These are phyloP conservation scores for Agrostemma githago DNA, from an alignment of 148 eudicot genomes.

Conservation along the genomic window DNA sequence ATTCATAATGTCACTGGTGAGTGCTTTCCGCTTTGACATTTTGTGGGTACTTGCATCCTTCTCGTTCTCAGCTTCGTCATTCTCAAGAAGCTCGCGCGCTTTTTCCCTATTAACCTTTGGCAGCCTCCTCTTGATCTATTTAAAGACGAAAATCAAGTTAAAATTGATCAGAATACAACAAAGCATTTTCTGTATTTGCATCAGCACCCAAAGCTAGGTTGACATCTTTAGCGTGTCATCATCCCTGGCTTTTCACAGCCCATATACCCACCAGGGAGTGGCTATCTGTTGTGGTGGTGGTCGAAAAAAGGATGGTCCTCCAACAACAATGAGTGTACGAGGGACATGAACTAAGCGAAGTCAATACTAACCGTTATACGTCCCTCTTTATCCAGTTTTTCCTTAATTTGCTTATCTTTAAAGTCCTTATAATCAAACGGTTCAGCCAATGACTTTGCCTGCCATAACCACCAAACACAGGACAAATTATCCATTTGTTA, in stretches of 20 bases:
- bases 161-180: not conserved
- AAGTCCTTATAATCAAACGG: slow-evolving; percentile 75
- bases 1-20: slow-evolving; percentile 46
- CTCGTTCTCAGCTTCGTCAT: slow-evolving; percentile 60
- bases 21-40: slow-evolving; percentile 43
- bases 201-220: not conserved
- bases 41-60: slow-evolving; percentile 46
- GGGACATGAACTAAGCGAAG: not conserved
- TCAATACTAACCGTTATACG: slow-evolving; percentile 69
- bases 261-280: too few relatives aligned
- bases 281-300: too few relatives aligned
- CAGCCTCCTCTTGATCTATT: slow-evolving; percentile 62
- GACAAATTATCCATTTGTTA: not conserved
- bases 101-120: slow-evolving; percentile 66
- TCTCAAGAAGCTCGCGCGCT: slow-evolving; percentile 43
- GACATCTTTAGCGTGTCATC: not conserved
- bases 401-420: slow-evolving; percentile 57
- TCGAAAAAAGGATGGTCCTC: not conserved
- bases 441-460: slow-evolving; percentile 68
- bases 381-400: slow-evolving; percentile 45
- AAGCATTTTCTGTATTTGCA: not conserved
- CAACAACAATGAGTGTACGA: not conserved
- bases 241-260: not conserved
- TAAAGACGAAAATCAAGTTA: not conserved
- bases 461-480: slow-evolving; percentile 20